phyloP scores from a whole-genome alignment of 169 alveolate species.

The Neospora caninum region DNA sequence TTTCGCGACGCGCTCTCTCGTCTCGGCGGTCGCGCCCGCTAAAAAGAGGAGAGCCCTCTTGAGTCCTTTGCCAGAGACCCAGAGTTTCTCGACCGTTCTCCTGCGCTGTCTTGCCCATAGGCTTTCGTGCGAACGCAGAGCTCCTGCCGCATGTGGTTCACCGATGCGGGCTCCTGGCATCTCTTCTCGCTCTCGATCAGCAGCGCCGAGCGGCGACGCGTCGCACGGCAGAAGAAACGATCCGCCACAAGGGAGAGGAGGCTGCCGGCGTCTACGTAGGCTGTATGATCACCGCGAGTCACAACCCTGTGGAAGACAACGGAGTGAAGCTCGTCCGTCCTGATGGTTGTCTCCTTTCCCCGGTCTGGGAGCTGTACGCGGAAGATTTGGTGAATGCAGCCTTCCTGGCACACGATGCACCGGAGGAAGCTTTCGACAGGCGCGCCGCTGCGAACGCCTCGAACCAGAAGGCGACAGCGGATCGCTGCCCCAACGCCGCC shows the following conservation, averaged over 20 bases:
- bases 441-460: background rate
- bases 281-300: constrained; percentile 93
- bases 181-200: constrained; percentile 17
- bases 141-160: background rate
- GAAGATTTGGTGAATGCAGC: constrained; percentile 67
- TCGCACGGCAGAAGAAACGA: background rate
- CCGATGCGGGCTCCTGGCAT: constrained; percentile 57
- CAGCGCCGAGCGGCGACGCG: background rate
- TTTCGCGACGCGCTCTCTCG: too few species aligned
- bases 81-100: background rate
- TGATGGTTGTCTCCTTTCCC: constrained; percentile 87
- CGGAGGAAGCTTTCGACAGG: background rate
- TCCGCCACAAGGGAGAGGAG: background rate
- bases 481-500: background rate
- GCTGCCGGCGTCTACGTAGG: constrained; percentile 74
- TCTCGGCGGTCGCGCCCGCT: too few species aligned
- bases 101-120: background rate
- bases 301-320: constrained; percentile 87
- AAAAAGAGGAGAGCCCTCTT: too few species aligned
- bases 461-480: background rate
- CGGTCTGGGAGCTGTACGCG: constrained; percentile 79
- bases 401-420: background rate
- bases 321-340: constrained; percentile 87
- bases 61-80: too few species aligned
- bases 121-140: constrained; percentile 50